Evolutionary conservation across 1,139 yeast genomes (phyloP).

Genomic region (Debaryomyces nepalensis): DNA sequence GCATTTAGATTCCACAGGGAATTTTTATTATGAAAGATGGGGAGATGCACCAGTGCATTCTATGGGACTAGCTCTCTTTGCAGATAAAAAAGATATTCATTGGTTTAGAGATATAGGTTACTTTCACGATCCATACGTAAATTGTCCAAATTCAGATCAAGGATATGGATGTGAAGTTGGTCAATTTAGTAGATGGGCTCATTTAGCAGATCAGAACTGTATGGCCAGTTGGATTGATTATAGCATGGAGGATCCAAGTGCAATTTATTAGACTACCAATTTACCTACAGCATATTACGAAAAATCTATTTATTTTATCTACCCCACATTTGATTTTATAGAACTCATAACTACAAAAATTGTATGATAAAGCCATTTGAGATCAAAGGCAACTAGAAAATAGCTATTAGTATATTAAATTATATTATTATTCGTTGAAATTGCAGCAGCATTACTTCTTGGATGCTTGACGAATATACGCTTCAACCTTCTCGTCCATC

Average conservation of each 20-base stretch:
- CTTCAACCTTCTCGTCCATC: slow-evolving; percentile 34
- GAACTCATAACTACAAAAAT: neutral
- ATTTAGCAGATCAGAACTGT: slow-evolving; percentile 68
- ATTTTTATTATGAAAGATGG: slow-evolving; percentile 88
- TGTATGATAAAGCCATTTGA: too few relatives aligned
- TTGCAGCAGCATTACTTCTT: too few relatives aligned
- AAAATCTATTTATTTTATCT: too few relatives aligned
- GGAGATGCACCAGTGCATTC: slow-evolving; percentile 93
- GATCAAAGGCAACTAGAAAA: too few relatives aligned
- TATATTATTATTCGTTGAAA: too few relatives aligned
- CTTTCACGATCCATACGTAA: slow-evolving; percentile 70
- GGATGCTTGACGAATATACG: neutral
- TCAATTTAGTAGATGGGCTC: slow-evolving; percentile 38
- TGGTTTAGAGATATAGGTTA: slow-evolving; percentile 93
- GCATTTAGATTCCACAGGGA: slow-evolving; percentile 68
- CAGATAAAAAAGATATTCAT: slow-evolving; percentile 69
- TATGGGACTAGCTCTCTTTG: slow-evolving; percentile 73
- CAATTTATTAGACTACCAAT: slow-evolving; percentile 21
- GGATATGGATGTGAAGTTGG: slow-evolving; percentile 34
- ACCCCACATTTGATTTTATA: slow-evolving; percentile 4
- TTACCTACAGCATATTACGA: too few relatives aligned
- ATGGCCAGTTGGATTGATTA: slow-evolving; percentile 72
- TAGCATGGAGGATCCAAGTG: slow-evolving; percentile 45
- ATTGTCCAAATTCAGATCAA: slow-evolving; percentile 61
- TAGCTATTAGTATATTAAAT: too few relatives aligned